Evolutionary conservation across 2,329 filamentous ascomycete genomes (phyloP).

Genomic region (Epichloe bromicola): DNA sequence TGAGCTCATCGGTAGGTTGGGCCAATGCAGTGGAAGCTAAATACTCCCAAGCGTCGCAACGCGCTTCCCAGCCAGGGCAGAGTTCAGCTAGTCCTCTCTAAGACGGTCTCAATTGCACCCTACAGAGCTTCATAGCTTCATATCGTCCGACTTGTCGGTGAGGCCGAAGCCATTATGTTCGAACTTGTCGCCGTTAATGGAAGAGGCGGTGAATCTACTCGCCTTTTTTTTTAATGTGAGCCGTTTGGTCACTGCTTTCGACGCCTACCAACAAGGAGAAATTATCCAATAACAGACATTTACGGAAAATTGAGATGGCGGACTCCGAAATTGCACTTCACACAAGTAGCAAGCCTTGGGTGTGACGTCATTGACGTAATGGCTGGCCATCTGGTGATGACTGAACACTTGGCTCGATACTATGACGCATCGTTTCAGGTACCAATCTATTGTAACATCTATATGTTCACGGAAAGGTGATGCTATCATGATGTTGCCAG

Average conservation of each 20-base stretch:
- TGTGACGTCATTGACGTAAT: conserved; percentile 3
- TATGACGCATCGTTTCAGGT: background rate
- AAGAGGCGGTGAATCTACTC: too few relatives aligned
- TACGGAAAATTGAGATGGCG: too few relatives aligned
- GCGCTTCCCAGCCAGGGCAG: too few relatives aligned
- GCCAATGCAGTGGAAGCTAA: too few relatives aligned
- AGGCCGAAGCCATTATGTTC: background rate
- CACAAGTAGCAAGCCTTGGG: background rate
- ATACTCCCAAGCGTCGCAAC: too few relatives aligned
- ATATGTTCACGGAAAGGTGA: background rate
- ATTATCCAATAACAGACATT: too few relatives aligned
- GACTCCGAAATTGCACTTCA: too few relatives aligned
- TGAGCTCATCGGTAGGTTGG: too few relatives aligned
- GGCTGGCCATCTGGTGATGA: background rate
- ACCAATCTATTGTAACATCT: too few relatives aligned
- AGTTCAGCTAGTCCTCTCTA: background rate
- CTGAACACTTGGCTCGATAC: background rate
- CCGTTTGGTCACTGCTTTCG: too few relatives aligned
- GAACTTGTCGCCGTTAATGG: background rate
- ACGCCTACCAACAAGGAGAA: too few relatives aligned
- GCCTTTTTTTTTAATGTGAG: too few relatives aligned
- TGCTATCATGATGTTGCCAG: background rate
- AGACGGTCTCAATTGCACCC: background rate
- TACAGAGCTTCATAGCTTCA: background rate
- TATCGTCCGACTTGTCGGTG: background rate